phyloP scores from a whole-genome alignment of 305 asterid species.

The Solanum chacoense region DNA sequence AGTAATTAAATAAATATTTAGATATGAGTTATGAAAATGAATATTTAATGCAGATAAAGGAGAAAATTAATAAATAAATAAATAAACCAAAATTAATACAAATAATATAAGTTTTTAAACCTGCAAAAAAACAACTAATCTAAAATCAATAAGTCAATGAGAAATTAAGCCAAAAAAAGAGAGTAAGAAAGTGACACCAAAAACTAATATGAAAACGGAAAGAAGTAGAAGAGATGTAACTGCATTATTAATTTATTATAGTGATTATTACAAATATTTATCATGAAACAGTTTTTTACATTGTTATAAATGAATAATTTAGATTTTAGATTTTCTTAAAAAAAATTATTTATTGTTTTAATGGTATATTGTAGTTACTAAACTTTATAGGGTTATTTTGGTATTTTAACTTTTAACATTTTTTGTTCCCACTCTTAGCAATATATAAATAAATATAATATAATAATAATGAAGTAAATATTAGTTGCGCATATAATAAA shows the following conservation, averaged over 20 bases:
- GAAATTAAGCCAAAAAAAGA: not conserved
- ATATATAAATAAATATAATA: no score
- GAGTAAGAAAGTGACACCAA: not conserved
- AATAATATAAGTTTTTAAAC: not conserved
- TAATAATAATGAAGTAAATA: no score
- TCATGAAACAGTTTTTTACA: not conserved
- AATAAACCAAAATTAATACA: not conserved
- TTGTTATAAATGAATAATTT: not conserved
- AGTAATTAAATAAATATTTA: no score
- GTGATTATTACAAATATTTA: not conserved
- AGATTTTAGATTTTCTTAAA: not conserved
- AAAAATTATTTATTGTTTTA: no score
- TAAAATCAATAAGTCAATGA: not conserved
- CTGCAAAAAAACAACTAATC: not conserved
- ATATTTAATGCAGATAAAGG: not conserved
- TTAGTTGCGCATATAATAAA: not conserved
- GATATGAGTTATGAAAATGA: not conserved
- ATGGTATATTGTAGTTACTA: not conserved
- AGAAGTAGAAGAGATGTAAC: not conserved
- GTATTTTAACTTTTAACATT: not conserved
- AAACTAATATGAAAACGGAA: not conserved
- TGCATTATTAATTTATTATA: not conserved
- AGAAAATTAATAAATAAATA: not conserved
- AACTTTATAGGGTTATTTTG: not conserved
- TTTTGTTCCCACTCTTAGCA: not conserved